These are phyloP conservation scores for Symmetrospora coprosmae DNA, from an alignment of 768 basidiomycete species.

Conservation along the genomic window DNA sequence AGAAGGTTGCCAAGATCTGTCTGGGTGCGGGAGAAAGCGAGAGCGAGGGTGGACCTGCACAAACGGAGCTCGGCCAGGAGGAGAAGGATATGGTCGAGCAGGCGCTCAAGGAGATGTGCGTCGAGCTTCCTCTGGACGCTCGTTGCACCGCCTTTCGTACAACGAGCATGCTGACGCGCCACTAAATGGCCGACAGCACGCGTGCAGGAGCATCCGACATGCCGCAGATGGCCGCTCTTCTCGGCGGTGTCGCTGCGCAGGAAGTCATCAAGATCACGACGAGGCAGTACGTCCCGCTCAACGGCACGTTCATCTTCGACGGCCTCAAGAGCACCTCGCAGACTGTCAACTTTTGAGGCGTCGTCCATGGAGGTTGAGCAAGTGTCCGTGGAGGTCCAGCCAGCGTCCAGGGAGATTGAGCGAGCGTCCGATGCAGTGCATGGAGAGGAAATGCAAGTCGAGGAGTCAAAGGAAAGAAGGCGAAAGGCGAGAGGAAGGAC, in stretches of 20 bases:
- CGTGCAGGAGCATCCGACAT: slow-evolving; percentile 66
- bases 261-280: slow-evolving; percentile 96
- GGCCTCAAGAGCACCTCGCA: slow-evolving; percentile 42
- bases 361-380: background rate
- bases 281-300: slow-evolving; percentile 80
- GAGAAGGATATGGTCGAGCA: slow-evolving; percentile 41
- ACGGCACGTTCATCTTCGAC: slow-evolving; percentile 71
- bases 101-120: slow-evolving; percentile 35
- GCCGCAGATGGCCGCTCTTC: slow-evolving; percentile 81
- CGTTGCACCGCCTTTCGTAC: background rate
- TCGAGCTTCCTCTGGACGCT: background rate
- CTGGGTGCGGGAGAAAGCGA: slow-evolving; percentile 1
- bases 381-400: background rate
- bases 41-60: background rate
- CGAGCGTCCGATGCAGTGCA: too few relatives aligned
- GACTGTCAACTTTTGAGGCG: slow-evolving; percentile 12
- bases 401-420: too few relatives aligned
- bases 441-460: too few relatives aligned
- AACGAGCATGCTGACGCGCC: background rate
- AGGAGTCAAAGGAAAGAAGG: too few relatives aligned
- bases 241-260: slow-evolving; percentile 87
- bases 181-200: background rate
- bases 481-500: too few relatives aligned
- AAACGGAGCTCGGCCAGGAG: slow-evolving; percentile 32
- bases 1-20: slow-evolving; percentile 1